Conservation (phyloP, 1,139 yeast species). For the Candida frijolesensis region DNA sequence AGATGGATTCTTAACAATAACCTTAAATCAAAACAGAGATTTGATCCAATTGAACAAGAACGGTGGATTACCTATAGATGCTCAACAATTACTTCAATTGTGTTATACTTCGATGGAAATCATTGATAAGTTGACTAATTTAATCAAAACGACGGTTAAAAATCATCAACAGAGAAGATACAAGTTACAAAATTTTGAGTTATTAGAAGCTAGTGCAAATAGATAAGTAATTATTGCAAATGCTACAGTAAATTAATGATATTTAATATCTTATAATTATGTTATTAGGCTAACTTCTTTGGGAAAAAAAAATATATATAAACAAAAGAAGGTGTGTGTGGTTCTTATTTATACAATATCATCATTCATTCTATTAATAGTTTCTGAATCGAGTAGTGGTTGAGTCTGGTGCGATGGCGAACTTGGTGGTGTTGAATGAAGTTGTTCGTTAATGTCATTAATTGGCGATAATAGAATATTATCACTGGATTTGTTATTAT, state of each 20-base stretch:
- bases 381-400: constrained; percentile 1
- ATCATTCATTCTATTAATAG: constrained; percentile 14
- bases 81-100: constrained; percentile 67
- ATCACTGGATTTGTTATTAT: constrained; percentile 2
- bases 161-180: constrained; percentile 51
- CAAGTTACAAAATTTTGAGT: constrained; percentile 28
- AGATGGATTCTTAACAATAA: constrained; percentile 80
- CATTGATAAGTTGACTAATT: constrained; percentile 65
- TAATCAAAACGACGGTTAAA: constrained; percentile 58
- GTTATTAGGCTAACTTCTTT: not conserved
- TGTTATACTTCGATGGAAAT: constrained; percentile 65
- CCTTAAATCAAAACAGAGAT: constrained; percentile 87
- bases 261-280: not conserved
- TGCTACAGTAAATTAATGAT: not conserved
- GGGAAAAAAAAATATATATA: not conserved
- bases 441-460: constrained; percentile 3
- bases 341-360: constrained; percentile 14
- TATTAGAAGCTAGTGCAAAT: constrained; percentile 43
- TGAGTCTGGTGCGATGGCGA: not conserved
- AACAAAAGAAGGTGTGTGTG: not conserved
- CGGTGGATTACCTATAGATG: constrained; percentile 88
- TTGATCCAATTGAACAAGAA: constrained; percentile 79
- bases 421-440: constrained; percentile 6
- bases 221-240: constrained; percentile 19
- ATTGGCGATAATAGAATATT: constrained; percentile 3